These are phyloP conservation scores for Coemansia sp. DNA, from an alignment of 192 early-diverging fungal species.

Conservation along the genomic window DNA sequence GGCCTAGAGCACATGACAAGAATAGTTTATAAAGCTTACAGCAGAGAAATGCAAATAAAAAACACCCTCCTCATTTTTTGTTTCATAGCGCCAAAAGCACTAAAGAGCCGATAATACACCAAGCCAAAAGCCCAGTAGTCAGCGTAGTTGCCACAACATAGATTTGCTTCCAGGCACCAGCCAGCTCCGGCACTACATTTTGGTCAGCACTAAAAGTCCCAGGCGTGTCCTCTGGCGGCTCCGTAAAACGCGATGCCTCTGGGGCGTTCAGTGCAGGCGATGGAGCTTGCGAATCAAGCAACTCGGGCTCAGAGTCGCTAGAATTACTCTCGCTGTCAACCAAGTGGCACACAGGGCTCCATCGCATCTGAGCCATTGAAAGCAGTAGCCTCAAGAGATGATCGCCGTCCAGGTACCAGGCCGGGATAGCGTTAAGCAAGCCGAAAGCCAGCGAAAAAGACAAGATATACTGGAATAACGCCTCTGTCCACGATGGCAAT, in stretches of 20 bases:
- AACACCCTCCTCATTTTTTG: background rate
- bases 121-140: conserved; percentile 27
- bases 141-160: background rate
- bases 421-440: conserved; percentile 39
- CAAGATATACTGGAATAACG: conserved; percentile 34
- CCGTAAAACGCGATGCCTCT: background rate
- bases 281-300: background rate
- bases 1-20: background rate
- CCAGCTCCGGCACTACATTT: background rate
- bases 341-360: background rate
- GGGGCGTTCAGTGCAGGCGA: background rate
- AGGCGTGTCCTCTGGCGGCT: background rate
- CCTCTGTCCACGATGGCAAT: conserved; percentile 23
- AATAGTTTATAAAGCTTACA: conserved; percentile 1
- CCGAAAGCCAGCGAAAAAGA: conserved; percentile 42
- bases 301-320: background rate
- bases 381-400: conserved; percentile 22
- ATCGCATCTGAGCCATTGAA: conserved; percentile 1
- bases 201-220: background rate
- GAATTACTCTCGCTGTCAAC: background rate
- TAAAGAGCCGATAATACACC: conserved; percentile 35
- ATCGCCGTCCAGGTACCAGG: conserved; percentile 38
- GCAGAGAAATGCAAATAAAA: background rate
- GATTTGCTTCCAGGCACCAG: background rate
- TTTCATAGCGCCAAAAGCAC: conserved; percentile 7